A percentile compares a stretch with the other conserved stretches of the same genome.
These are phyloP conservation scores for Tylopilus sp. DNA, from an alignment of 768 basidiomycete genomes.

Conservation along the genomic window DNA sequence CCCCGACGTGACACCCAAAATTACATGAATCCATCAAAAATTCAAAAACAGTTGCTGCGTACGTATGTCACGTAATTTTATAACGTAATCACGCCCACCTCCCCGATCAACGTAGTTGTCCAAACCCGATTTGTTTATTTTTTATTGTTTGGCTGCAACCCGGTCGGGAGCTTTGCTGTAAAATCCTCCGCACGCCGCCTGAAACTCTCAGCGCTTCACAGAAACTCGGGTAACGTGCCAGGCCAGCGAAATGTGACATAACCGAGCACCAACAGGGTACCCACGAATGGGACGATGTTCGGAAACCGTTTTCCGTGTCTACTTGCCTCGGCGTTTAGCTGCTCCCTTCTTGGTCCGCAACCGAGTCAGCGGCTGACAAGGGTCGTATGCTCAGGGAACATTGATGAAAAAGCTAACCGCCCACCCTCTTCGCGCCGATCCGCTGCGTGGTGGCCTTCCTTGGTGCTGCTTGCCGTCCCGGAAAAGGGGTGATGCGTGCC, in stretches of 20 bases:
- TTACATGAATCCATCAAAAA: constrained; percentile 32
- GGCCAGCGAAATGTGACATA: too few species aligned
- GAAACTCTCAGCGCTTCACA: constrained; percentile 12
- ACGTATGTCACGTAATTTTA: constrained; percentile 28
- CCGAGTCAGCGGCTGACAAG: constrained; percentile 2
- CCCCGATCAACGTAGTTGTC: constrained; percentile 15
- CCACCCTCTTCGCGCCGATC: constrained; percentile 9
- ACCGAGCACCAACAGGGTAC: too few species aligned
- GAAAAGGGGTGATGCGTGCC: constrained; percentile 8
- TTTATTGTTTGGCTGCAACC: not conserved
- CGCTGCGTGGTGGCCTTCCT: constrained; percentile 3
- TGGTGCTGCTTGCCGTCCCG: constrained; percentile 7
- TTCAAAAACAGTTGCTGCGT: constrained; percentile 33
- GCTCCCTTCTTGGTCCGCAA: not conserved
- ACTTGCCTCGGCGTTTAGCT: not conserved
- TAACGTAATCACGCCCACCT: constrained; percentile 22
- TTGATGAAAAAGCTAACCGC: not conserved
- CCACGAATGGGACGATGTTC: too few species aligned
- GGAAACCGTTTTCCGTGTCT: too few species aligned
- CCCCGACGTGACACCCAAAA: constrained; percentile 28
- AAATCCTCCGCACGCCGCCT: too few species aligned
- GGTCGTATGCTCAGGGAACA: not conserved
- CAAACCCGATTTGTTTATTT: not conserved
- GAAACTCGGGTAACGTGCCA: too few species aligned
- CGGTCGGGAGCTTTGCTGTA: not conserved